Base-by-base conservation (phyloP, 2,329 filamentous ascomycete genomes). In the Paraphoma chrysanthemicola region DNA sequence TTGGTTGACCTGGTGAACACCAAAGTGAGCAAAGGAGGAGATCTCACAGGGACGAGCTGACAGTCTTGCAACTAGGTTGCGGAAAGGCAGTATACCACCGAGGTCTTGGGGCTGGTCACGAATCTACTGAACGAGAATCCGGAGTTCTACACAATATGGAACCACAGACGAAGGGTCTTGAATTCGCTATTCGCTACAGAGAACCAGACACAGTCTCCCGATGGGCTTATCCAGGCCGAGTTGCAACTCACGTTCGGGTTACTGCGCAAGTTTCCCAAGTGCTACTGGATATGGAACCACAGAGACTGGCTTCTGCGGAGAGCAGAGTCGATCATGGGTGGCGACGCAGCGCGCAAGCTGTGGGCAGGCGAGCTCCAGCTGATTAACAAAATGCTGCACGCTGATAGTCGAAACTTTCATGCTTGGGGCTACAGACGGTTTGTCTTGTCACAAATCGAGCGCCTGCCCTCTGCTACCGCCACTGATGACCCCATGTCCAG, bases 261-360 rank as follows among this genome's bases (percentile, higher is more conserved):
- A 17, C 85, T 99, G 48, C 85, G 91, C 62, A 87, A 92, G 64
- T 94, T 88, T 64, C 95, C 95, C 6, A 99, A 99, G 77, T 98
- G 95, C 82, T 99, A 99, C 80, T 98, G 95, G 94, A 94, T 99
- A 70, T 99, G 95, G 95, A 96, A 97, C 67, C 94, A 97, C 77
- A 89, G 95, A 29, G 79, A 90, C 44, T 99, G 95, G 93, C 81
- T 94, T 3, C 82, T 99, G 12, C 81, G 89, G 52, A 86, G 92
- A 74, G 88, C 88, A 33, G 90, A 90, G 45, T 74, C 82, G 11
- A 81, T 88, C 16, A 81, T 97, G 9, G 84, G 87, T 2, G 60
- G 77, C 1, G 54, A 80, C 0, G 72, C 80, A 14, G 86, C 92
- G 1, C 83, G 85, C 18, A 78, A 82, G 39, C 82, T 97, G 48